These are phyloP conservation scores for Calonectria pauciramosa DNA, from an alignment of 2,329 filamentous ascomycete genomes.

Conservation along the genomic window DNA sequence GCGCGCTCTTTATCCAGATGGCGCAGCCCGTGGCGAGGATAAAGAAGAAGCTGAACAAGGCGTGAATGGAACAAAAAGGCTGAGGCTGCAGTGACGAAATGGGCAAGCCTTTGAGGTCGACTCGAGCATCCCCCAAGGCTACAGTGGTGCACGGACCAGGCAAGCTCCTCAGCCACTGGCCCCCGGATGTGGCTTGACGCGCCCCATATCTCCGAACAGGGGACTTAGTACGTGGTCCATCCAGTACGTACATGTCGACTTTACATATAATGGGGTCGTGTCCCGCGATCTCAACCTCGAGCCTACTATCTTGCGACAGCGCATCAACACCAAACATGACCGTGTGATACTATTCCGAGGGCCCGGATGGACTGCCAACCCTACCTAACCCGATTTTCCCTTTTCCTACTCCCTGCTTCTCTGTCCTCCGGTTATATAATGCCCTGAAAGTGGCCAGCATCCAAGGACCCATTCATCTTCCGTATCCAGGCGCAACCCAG, in stretches of 20 bases:
- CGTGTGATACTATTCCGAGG: background rate
- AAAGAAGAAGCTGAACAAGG: background rate
- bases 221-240: background rate
- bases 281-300: background rate
- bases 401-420: background rate
- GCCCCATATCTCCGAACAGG: background rate
- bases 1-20: background rate
- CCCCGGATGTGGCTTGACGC: slow-evolving; percentile 16
- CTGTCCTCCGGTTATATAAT: background rate
- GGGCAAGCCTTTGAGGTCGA: slow-evolving; percentile 13
- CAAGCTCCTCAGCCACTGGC: background rate
- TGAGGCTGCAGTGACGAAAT: slow-evolving; percentile 40
- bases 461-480: background rate
- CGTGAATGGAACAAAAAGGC: background rate
- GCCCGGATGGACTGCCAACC: background rate
- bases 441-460: background rate
- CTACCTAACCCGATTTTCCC: background rate
- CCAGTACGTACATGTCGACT: background rate
- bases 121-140: slow-evolving; percentile 1
- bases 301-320: background rate
- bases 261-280: slow-evolving; percentile 5
- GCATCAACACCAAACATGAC: background rate
- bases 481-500: background rate
- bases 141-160: slow-evolving; percentile 27
- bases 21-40: background rate